phyloP scores from a whole-genome alignment of 345 rosid species.

The Nephelium lappaceum region DNA sequence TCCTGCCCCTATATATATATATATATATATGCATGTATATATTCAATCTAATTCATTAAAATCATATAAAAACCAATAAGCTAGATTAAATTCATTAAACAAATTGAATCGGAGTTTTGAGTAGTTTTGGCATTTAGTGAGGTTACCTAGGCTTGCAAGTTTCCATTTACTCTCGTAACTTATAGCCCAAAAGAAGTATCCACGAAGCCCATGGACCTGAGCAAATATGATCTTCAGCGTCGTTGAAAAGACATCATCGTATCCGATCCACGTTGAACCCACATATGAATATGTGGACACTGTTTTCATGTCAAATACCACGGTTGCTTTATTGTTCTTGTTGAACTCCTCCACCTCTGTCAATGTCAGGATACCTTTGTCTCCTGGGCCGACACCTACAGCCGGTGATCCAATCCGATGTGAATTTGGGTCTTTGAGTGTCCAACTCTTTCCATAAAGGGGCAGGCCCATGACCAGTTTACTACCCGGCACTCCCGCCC shows the following conservation, averaged over 20 bases:
- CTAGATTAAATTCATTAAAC: too few relatives aligned
- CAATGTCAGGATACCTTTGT: conserved; percentile 18
- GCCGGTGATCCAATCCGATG: conserved; percentile 50
- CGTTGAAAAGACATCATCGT: conserved; percentile 38
- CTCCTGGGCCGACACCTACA: conserved; percentile 34
- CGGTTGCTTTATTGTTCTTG: conserved; percentile 31
- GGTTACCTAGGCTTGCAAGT: conserved; percentile 28
- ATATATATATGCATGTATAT: too few relatives aligned
- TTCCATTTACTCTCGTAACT: conserved; percentile 43
- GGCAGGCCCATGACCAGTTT: conserved; percentile 60
- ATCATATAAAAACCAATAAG: too few relatives aligned
- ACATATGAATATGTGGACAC: conserved; percentile 48
- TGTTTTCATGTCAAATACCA: conserved; percentile 41
- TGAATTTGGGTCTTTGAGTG: conserved; percentile 47
- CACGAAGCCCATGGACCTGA: conserved; percentile 53
- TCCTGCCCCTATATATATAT: too few relatives aligned
- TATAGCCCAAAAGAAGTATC: conserved; percentile 70
- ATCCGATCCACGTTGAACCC: conserved; percentile 47
- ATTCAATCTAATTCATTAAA: too few relatives aligned
- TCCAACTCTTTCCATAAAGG: conserved; percentile 55
- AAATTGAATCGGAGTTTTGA: too few relatives aligned
- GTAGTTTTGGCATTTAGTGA: too few relatives aligned
- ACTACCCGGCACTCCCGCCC: conserved; percentile 30
- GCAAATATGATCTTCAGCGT: conserved; percentile 46
- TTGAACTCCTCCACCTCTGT: conserved; percentile 38